Percentiles rank a stretch among this genome's conserved stretches.
Conservation (phyloP, 805 yeast species). For the Citeromyces matritensis region DNA sequence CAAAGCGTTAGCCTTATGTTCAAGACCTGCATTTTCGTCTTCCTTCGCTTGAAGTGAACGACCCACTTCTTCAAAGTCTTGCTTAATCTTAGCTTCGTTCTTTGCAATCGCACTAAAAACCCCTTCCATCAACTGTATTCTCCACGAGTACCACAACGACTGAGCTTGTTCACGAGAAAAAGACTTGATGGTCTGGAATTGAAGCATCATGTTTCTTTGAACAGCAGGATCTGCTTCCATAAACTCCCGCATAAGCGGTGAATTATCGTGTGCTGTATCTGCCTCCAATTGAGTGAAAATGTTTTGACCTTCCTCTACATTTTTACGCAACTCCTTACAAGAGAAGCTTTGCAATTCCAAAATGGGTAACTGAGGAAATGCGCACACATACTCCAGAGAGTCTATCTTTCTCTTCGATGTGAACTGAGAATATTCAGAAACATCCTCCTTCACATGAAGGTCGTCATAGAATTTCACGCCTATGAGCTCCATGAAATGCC, state of each 20-base stretch:
- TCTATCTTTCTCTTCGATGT: conserved; percentile 7
- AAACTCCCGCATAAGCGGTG: conserved; percentile 32
- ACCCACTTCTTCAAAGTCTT: conserved; percentile 6
- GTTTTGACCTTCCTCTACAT: conserved; percentile 30
- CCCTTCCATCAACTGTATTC: conserved; percentile 32
- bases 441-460: conserved; percentile 12
- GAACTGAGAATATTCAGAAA: conserved; percentile 4
- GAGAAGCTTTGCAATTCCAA: conserved; percentile 37
- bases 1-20: conserved; percentile 3
- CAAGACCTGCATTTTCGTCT: conserved; percentile 7
- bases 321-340: conserved; percentile 34
- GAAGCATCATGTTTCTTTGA: conserved; percentile 10
- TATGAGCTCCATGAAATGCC: conserved; percentile 21
- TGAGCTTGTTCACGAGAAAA: conserved; percentile 36
- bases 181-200: conserved; percentile 29
- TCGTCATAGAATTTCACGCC: conserved; percentile 30
- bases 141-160: conserved; percentile 51
- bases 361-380: conserved; percentile 23
- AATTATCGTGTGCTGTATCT: conserved; percentile 29
- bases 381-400: conserved; percentile 18
- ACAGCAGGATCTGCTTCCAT: conserved; percentile 21
- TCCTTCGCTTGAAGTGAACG: conserved; percentile 6
- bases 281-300: conserved; percentile 30
- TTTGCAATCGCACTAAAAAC: conserved; percentile 18
- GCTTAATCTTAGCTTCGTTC: conserved; percentile 3